Conservation (phyloP, 331 rosid genomes). For the Acacia pycnantha region DNA sequence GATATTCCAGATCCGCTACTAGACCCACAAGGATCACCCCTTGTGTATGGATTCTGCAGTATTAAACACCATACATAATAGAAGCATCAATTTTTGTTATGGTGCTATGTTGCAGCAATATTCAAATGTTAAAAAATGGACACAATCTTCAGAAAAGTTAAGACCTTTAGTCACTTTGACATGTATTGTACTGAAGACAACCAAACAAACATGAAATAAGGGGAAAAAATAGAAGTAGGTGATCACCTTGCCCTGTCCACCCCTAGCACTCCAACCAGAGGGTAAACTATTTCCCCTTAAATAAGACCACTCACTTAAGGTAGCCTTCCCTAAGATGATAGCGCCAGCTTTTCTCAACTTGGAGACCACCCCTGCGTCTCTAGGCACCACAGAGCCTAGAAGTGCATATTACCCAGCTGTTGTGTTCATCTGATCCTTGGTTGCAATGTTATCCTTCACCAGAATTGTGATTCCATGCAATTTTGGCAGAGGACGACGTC, state of each 20-base stretch:
- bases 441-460: conserved; percentile 47
- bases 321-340: conserved; percentile 47
- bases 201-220: neutral
- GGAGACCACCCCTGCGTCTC: conserved; percentile 41
- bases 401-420: conserved; percentile 46
- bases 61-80: neutral
- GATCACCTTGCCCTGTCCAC: conserved; percentile 42
- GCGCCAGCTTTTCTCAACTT: conserved; percentile 52
- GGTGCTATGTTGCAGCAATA: neutral
- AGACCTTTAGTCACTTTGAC: neutral
- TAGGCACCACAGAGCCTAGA: conserved; percentile 46
- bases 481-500: conserved; percentile 11
- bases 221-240: neutral
- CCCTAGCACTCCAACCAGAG: conserved; percentile 42
- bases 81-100: neutral
- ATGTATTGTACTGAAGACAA: neutral
- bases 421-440: conserved; percentile 46
- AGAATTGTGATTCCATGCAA: conserved; percentile 51
- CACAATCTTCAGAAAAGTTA: neutral
- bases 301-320: conserved; percentile 38
- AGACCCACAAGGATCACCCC: conserved; percentile 51
- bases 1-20: conserved; percentile 68
- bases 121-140: neutral
- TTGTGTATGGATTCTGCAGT: conserved; percentile 43
- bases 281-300: conserved; percentile 8